Percentiles rank a stretch among this genome's conserved stretches.
These are phyloP conservation scores for Phytophthora cryptogea DNA, from an alignment of 352 stramenopile species.

Conservation along the genomic window DNA sequence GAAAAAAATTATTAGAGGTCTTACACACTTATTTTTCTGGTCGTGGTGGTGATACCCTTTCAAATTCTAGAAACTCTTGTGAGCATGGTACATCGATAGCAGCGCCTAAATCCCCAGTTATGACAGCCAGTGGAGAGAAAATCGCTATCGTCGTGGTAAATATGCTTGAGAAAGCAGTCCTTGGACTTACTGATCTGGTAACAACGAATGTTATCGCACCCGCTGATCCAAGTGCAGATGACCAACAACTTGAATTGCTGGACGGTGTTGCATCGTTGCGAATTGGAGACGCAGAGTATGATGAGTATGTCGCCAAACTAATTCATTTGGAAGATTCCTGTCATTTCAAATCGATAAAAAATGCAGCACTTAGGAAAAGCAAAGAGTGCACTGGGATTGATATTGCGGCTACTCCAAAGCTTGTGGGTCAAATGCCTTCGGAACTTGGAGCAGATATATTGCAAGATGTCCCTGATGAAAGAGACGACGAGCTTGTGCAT, in stretches of 20 bases:
- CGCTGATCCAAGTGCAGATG: constrained; percentile 2
- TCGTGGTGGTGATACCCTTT: neutral
- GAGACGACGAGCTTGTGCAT: constrained; percentile 2
- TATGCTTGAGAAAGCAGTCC: constrained; percentile 38
- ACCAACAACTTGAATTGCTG: neutral
- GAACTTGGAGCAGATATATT: neutral
- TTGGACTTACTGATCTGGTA: constrained; percentile 21
- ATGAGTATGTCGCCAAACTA: constrained; percentile 37
- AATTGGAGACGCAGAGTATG: constrained; percentile 41
- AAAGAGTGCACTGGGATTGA: neutral
- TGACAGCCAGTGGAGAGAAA: constrained; percentile 9
- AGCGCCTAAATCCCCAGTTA: neutral
- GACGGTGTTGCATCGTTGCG: neutral
- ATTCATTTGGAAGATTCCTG: constrained; percentile 34
- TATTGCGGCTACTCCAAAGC: neutral
- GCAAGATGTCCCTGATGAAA: neutral
- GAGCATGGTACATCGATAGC: neutral
- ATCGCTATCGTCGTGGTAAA: constrained; percentile 25
- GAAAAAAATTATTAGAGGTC: constrained; percentile 40
- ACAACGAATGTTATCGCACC: neutral
- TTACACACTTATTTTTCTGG: constrained; percentile 25
- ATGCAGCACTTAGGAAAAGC: neutral
- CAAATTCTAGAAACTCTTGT: neutral
- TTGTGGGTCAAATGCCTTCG: no score
- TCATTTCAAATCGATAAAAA: constrained; percentile 33